Conservation (phyloP, 176 grass and related monocot genomes). For the Dactylis glomerata region DNA sequence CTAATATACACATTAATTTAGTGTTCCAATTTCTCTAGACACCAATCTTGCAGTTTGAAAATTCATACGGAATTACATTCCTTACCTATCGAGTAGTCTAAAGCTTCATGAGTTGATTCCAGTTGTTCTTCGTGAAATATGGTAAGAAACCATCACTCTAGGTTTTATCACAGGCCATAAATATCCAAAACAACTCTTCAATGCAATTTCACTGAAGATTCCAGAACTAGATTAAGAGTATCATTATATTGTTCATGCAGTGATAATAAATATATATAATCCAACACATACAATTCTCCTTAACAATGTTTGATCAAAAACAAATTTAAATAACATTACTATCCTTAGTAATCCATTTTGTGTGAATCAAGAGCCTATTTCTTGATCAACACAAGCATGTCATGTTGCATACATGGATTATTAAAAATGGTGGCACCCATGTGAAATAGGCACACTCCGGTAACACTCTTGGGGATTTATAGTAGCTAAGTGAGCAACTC, state of each 20-base stretch:
- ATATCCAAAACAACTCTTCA: not conserved
- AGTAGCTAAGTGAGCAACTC: not conserved
- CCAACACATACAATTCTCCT: not conserved
- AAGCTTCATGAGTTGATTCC: not conserved
- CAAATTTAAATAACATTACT: not conserved
- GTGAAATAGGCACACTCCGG: not conserved
- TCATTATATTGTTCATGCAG: no score
- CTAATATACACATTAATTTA: not conserved
- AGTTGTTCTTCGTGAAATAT: not conserved
- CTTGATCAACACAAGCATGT: not conserved
- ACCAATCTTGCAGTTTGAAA: not conserved
- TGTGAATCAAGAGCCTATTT: not conserved
- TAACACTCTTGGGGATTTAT: not conserved
- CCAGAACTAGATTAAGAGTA: not conserved
- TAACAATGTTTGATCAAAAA: not conserved
- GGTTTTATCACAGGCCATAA: not conserved
- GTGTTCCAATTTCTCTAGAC: not conserved
- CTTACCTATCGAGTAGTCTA: not conserved
- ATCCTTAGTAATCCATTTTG: not conserved
- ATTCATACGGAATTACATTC: not conserved
- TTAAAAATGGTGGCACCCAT: not conserved
- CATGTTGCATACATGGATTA: not conserved
- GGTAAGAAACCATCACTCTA: not conserved
- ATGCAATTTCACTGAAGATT: not conserved
- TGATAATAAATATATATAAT: not conserved